Percentiles rank a stretch among this genome's conserved stretches.
Conservation (phyloP, 169 alveolate genomes). For the Plasmodium yoelii region DNA sequence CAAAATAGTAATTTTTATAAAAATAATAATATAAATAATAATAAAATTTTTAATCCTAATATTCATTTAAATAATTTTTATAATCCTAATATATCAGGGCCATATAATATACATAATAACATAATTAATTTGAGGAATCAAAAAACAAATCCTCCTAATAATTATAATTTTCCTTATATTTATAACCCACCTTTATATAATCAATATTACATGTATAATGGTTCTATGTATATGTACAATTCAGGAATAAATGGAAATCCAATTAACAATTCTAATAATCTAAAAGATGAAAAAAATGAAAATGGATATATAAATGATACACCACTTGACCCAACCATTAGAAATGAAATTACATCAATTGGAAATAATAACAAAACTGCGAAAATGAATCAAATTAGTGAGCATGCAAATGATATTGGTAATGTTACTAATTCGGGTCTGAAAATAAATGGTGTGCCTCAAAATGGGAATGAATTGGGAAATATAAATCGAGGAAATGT, state of each 20-base stretch:
- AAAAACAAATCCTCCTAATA: not conserved
- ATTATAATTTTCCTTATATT: slow-evolving; percentile 46
- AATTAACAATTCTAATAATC: not conserved
- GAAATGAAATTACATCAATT: not conserved
- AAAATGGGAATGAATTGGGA: not conserved
- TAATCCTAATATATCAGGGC: not conserved
- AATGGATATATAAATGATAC: not conserved
- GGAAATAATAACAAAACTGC: not conserved
- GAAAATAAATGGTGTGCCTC: not conserved
- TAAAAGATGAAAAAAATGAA: not conserved
- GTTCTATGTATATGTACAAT: slow-evolving; percentile 39
- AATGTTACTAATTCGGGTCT: not conserved
- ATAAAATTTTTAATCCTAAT: slow-evolving; percentile 43
- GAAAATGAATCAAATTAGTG: no score
- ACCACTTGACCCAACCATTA: not conserved
- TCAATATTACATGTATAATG: slow-evolving; percentile 69
- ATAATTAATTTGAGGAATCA: slow-evolving; percentile 6
- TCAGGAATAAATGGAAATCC: not conserved
- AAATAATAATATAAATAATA: slow-evolving; percentile 9
- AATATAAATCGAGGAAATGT: not conserved
- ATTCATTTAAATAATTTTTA: slow-evolving; percentile 28
- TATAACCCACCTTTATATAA: slow-evolving; percentile 40
- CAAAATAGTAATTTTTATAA: slow-evolving; percentile 17
- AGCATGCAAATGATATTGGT: not conserved
- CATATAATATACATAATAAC: slow-evolving; percentile 17